Evolutionary conservation across 1,284 basidiomycete species (phyloP), one percentile per base, ranked within the genome.

Genomic region (Pyrrhoderma lamaoense): DNA sequence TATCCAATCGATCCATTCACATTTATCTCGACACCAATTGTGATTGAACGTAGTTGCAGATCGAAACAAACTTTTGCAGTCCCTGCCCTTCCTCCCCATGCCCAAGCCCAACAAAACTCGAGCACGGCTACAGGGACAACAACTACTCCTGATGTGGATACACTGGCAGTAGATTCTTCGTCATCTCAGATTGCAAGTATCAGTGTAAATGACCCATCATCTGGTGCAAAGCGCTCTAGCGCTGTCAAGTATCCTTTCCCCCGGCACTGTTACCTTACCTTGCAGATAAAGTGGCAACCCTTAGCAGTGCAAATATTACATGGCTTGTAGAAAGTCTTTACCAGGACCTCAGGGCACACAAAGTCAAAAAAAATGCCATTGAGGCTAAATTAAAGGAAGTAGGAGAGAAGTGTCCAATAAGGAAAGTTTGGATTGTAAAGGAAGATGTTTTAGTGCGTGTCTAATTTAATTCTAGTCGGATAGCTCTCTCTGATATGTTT

Each of bases 331-430:
- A 89, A 57, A 74, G 77, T 9, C 73, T 90, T 55, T 79, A 82
- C 59, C 77, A 82, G 56, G 83, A 84, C 34, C 68, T 90, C 42
- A 76, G 76, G 42, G 65, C 62, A 8, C 68, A 83, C 56, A 82
- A 81, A 52, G 76, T 90, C 52, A 89, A 82, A 71, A 91, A 90
- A 71, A 85, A 82, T 45, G 80, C 85, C 4, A 82, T 91, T 45
- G 86, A 89, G 65, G 80, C 79, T 5, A 90, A 90, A 64, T 70
- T 91, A 31, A 73, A 76, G 47, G 85, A 89, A 62, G 73, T 89
- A 11, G 74, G 76, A 14, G 83, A 83, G 66, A 87, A 86, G 62
- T 78, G 77, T 58, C 83, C 77, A 60, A 73, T 79, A 50, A 76
- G 72, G 67, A 87, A 77, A 63, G 67, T 80, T 54, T 89, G 86